These are phyloP conservation scores for Ziziphus jujuba DNA, from an alignment of 306 rosid species.

Conservation along the genomic window DNA sequence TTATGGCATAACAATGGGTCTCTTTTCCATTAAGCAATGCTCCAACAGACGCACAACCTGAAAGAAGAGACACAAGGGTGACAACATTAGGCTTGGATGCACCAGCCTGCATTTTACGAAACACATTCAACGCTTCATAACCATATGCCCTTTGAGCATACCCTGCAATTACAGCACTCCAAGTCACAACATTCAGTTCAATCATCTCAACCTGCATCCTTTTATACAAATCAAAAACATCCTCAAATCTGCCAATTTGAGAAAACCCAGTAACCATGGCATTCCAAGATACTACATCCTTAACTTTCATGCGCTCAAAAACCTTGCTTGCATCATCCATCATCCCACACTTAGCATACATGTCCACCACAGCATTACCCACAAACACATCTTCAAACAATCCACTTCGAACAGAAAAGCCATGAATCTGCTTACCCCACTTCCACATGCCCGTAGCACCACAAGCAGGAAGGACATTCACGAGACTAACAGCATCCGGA, in stretches of 20 bases:
- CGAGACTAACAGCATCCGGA: conserved; percentile 68
- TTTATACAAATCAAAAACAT: conserved; percentile 55
- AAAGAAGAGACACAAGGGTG: conserved; percentile 77
- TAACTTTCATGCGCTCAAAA: conserved; percentile 61
- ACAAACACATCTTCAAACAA: conserved; percentile 76
- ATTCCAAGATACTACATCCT: conserved; percentile 94
- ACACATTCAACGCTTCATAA: conserved; percentile 63
- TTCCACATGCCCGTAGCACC: conserved; percentile 41
- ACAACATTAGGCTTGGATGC: conserved; percentile 61
- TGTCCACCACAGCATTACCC: conserved; percentile 76
- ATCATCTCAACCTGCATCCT: conserved; percentile 63
- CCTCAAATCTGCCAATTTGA: conserved; percentile 61
- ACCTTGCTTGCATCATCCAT: conserved; percentile 67
- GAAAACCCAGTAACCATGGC: conserved; percentile 86
- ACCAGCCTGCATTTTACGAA: conserved; percentile 61
- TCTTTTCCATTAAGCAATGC: conserved; percentile 72
- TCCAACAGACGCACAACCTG: conserved; percentile 76
- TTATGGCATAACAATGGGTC: conserved; percentile 69
- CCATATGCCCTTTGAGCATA: conserved; percentile 76
- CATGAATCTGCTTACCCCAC: conserved; percentile 69
- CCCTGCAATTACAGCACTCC: conserved; percentile 85
- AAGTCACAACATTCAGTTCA: conserved; percentile 74
- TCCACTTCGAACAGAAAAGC: conserved; percentile 55
- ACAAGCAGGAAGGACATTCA: conserved; percentile 75
- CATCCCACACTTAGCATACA: conserved; percentile 75